Evolutionary conservation across 202 grass and related monocot genomes (phyloP), one percentile per base, ranked within the genome.

Genomic region (Musa balbisiana): DNA sequence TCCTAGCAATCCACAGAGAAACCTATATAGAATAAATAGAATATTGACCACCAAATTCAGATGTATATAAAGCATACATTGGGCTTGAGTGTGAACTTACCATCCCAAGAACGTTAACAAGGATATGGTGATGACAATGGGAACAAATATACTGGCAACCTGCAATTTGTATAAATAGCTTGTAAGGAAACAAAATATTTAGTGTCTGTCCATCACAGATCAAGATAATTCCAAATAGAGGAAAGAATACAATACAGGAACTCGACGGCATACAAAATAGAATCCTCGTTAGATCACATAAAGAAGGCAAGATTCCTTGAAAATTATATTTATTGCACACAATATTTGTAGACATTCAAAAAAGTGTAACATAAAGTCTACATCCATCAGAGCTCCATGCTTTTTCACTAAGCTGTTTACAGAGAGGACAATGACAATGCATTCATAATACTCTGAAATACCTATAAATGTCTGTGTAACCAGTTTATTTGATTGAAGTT

Each of bases 91-190:
- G 62, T 55, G 84, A 70, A 87, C 88, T 84, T 79, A 98, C 94
- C 94, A 98, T 50, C 69, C 82, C 58, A 78, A 85, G 73, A 99
- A 99, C 22, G 95, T 99, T 72, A 99, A 14, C 53, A 92, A 53
- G n/a, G 95, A 99, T 69, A 99, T 80, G 67, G 89, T 85, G 80
- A 99, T 88, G 60, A 99, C 95, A 65, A 99, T 92, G 9, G 95
- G 95, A 84, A 99, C 91, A 73, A 99, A 98, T 86, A 99, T 92
- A 80, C 95, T 94, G 75, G 91, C 95, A 81, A 99, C 95, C 95
- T 99, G 80, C 82, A 91, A 82, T 52, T 69, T 62, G 11, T 69
- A 63, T 17, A 72, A 64, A 33, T 51, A 84, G 19, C 19, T 58
- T 23, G 23, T 51, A 86, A n/a, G 50, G 78, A 81, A 71, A 25